Conservation (phyloP, 306 rosid genomes). For the Echinosophora koreensis region DNA sequence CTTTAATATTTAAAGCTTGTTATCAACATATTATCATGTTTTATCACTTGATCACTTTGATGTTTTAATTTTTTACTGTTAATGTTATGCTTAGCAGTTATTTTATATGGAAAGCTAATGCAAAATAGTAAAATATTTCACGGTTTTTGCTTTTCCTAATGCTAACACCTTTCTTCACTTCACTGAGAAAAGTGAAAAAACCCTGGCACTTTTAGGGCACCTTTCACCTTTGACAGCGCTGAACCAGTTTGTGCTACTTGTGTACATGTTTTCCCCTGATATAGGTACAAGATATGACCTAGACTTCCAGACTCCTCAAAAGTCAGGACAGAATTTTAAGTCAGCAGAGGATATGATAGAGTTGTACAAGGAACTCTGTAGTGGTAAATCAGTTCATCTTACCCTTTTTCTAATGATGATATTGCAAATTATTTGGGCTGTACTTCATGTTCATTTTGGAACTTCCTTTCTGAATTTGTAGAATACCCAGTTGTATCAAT, state of each 20-base stretch:
- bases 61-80: slow-evolving; percentile 6
- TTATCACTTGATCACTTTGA: background rate
- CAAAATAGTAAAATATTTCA: slow-evolving; percentile 13
- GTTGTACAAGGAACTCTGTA: slow-evolving; percentile 79
- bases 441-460: slow-evolving; percentile 34
- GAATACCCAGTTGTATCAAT: slow-evolving; percentile 89
- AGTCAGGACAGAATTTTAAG: slow-evolving; percentile 84
- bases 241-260: slow-evolving; percentile 26
- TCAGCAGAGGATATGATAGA: slow-evolving; percentile 89
- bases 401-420: slow-evolving; percentile 7
- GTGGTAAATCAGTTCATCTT: slow-evolving; percentile 58
- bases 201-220: slow-evolving; percentile 18
- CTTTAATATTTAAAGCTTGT: slow-evolving; percentile 10
- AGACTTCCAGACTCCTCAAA: slow-evolving; percentile 76
- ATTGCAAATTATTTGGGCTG: slow-evolving; percentile 15
- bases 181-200: no score
- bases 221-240: slow-evolving; percentile 16
- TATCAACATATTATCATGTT: background rate
- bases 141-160: slow-evolving; percentile 6
- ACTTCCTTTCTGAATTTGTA: slow-evolving; percentile 48
- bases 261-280: slow-evolving; percentile 39
- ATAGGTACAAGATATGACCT: slow-evolving; percentile 93
- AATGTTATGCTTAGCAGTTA: slow-evolving; percentile 3
- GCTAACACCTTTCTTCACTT: slow-evolving; percentile 12
- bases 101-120: background rate